Base-by-base conservation (phyloP, 2,329 filamentous ascomycete species). In the Stemphylium beticola region DNA sequence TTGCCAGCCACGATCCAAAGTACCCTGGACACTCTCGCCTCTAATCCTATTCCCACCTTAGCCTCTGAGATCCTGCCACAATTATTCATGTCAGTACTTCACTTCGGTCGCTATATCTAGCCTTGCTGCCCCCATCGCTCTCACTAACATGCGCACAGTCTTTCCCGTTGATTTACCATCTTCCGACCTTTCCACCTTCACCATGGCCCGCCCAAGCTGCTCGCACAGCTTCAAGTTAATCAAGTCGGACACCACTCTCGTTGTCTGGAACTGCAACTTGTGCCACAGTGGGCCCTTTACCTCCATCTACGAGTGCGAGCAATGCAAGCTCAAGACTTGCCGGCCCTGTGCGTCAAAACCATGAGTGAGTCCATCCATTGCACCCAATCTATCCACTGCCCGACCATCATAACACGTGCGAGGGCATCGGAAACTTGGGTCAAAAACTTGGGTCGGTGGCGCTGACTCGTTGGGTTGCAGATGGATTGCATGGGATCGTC, bases 281-380 rank as follows among this genome's bases (percentile, higher is more conserved):
- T 82, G 80, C 69, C 79, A 81, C 62, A 79, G 77, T 1, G 79
- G 79, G 4, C 79, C 79, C 15, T 78, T 82, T 67, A 80, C 77
- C 71, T 79, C 73, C 71, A 82, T 82, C 69, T 82, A 74, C 62
- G 79, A 82, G 64, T 82, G 80, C 68, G 61, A 74, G 39, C 75
- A 77, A 50, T 82, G 80, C 77, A 82, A 81, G 69, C 68, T 81
- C 55, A 81, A 81, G 74, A 77, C 77, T 6, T 82, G 80, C 72
- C 71, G 75, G 37, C 77, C 77, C 20, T 82, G 79, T 72, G 74
- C 76, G 3, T 61, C 71, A 52, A 81, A 81, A 65, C 74, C 76
- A 58, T 78, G 73, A 67, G 68, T 66, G 48, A 60, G 66, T 63
- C 17, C 31, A 14, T 41, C 47, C 44, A 33, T 38, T 22, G 8